Evolutionary conservation across 176 grass and related monocot species (phyloP), one percentile per base, ranked within the genome.

Genomic region (Cenchrus fungigraminus): DNA sequence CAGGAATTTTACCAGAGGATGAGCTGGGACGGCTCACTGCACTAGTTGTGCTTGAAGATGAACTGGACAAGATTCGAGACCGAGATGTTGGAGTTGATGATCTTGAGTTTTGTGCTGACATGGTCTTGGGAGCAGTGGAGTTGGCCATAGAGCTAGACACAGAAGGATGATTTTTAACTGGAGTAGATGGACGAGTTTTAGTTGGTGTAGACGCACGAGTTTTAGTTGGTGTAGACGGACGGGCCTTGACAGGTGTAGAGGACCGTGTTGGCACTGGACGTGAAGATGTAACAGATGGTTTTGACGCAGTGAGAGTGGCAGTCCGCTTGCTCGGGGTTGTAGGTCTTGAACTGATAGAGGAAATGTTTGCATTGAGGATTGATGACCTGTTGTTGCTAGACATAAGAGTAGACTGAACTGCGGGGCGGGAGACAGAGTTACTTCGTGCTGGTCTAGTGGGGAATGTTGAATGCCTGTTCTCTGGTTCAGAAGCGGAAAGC

Each of bases 71-170:
- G 17, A 82, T 79, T 78, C 60, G 87, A 76, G 89, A 65, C 34
- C 88, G 86, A 57, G 90, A 90, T 34, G 81, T 85, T 80, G 92
- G 95, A 76, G 92, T 97, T 79, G 90, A 89, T 79, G 92, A 85
- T 80, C 97, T 90, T 12, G 94, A 95, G 84, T 78, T 94, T 67
- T 82, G 90, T 43, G 86, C 64, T 71, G 88, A 83, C 75, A 25
- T 76, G 57, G 22, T 65, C 79, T 87, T 95, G n/a, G 45, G 55
- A 82, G 68, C 78, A 75, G 68, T 52, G 9, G 73, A 85, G 81
- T 66, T 87, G 67, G 60, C 20, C 37, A 47, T 79, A 68, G 90
- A 70, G 56, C 47, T 84, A 10, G 76, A 50, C 44, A 72, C 13
- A 63, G 84, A 66, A 82, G 86, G 60, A 15, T n/a, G 77, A 68